Conservation (phyloP, 2,329 filamentous ascomycete genomes). For the Aspergillus neoniger region DNA sequence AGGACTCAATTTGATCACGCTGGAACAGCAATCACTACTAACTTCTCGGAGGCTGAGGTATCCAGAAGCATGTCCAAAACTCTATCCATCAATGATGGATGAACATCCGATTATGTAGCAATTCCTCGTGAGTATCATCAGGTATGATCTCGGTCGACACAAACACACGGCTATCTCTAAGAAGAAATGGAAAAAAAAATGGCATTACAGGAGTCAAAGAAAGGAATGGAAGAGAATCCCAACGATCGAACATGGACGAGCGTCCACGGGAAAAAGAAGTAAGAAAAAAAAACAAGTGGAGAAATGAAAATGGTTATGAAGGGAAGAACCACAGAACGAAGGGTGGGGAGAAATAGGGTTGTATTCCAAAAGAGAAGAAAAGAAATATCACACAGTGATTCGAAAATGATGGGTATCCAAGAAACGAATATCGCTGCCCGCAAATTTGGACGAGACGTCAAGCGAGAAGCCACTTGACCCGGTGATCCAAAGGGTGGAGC, state of each 20-base stretch:
- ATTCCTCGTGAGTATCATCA: constrained; percentile 26
- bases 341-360: not conserved
- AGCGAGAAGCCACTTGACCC: not conserved
- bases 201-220: constrained; percentile 11
- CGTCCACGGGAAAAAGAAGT: not conserved
- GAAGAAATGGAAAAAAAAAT: constrained; percentile 11
- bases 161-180: constrained; percentile 8
- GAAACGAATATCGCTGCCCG: constrained; percentile 24
- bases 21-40: not conserved
- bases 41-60: not conserved
- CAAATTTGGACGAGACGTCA: constrained; percentile 13
- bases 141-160: constrained; percentile 14
- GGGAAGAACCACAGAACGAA: constrained; percentile 2
- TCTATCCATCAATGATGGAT: constrained; percentile 5
- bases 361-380: constrained; percentile 9
- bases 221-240: constrained; percentile 8
- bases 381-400: constrained; percentile 26
- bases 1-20: not conserved
- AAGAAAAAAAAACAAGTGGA: constrained; percentile 5
- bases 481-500: constrained; percentile 7
- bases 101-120: constrained; percentile 17
- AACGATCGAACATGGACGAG: not conserved
- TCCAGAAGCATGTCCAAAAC: not conserved
- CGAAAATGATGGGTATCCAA: constrained; percentile 28
- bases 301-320: constrained; percentile 8